Percentiles rank a stretch among this genome's conserved stretches.
These are phyloP conservation scores for Sugiyamaella pinicola DNA, from an alignment of 1,139 yeast genomes.

Conservation along the genomic window DNA sequence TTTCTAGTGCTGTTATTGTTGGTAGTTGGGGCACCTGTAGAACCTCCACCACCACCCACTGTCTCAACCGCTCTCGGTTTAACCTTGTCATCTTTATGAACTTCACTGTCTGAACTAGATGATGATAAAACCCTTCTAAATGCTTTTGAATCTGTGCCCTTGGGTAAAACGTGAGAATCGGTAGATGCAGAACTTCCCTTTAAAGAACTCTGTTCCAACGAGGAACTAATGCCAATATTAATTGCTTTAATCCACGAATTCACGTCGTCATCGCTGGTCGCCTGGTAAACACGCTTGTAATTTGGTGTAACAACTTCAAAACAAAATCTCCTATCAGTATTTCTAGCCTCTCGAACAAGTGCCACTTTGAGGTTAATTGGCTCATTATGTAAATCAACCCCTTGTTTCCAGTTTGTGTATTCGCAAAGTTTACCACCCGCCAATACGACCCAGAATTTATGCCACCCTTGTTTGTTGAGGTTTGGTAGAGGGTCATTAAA, in stretches of 20 bases:
- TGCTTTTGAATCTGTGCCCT: slow-evolving; percentile 1
- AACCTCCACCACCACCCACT: background rate
- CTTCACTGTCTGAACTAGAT: slow-evolving; percentile 5
- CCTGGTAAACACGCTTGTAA: slow-evolving; percentile 77
- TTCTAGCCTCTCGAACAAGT: slow-evolving; percentile 56
- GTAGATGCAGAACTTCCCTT: background rate
- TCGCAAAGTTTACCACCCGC: slow-evolving; percentile 68
- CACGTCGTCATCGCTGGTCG: slow-evolving; percentile 69
- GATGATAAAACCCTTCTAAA: slow-evolving; percentile 13
- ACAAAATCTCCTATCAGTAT: slow-evolving; percentile 55
- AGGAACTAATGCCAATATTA: slow-evolving; percentile 44
- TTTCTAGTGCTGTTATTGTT: background rate
- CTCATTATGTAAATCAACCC: slow-evolving; percentile 59
- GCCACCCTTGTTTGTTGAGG: slow-evolving; percentile 77
- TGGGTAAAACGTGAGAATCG: background rate
- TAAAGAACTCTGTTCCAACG: slow-evolving; percentile 31
- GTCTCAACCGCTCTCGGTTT: background rate
- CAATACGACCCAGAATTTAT: slow-evolving; percentile 84
- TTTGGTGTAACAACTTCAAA: slow-evolving; percentile 76
- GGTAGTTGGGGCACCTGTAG: background rate
- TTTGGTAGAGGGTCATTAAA: slow-evolving; percentile 56
- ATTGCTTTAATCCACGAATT: slow-evolving; percentile 67
- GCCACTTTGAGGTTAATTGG: slow-evolving; percentile 79
- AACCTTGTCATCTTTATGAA: background rate
- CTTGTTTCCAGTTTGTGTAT: slow-evolving; percentile 81